Percentiles rank a stretch among this genome's conserved stretches.
phyloP scores from a whole-genome alignment of 1,284 basidiomycete genomes.

The Tilletia indica region DNA sequence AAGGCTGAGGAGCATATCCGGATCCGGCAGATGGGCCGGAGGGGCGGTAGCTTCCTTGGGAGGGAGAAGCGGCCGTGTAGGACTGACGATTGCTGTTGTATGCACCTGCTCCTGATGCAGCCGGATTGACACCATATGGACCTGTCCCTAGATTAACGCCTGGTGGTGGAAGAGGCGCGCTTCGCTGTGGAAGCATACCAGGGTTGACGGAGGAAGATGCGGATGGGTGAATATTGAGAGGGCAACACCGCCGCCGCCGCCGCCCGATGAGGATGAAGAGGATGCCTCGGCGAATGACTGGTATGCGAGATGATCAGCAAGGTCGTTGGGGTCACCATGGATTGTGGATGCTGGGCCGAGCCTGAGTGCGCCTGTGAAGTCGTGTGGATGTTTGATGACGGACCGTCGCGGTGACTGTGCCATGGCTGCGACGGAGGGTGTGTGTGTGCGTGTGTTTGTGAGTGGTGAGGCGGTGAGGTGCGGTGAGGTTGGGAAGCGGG shows the following conservation, averaged over 20 bases:
- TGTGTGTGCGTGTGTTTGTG: too few species aligned
- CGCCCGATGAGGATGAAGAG: conserved; percentile 3
- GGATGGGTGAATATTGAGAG: conserved; percentile 1
- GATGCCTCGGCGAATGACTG: conserved; percentile 20
- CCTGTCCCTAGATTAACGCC: background rate
- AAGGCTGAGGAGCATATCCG: background rate
- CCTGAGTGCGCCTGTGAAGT: conserved; percentile 40
- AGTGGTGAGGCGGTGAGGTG: too few species aligned
- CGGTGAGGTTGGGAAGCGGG: too few species aligned
- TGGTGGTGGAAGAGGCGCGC: conserved; percentile 40
- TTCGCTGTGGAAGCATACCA: conserved; percentile 44
- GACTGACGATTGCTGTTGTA: conserved; percentile 1
- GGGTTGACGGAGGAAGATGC: background rate
- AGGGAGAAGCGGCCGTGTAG: background rate
- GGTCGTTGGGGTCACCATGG: conserved; percentile 15
- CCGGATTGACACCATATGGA: background rate
- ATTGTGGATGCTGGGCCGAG: conserved; percentile 11
- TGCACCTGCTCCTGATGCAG: background rate
- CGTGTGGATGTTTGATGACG: conserved; percentile 47
- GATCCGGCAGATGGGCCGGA: background rate
- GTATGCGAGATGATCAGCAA: conserved; percentile 33
- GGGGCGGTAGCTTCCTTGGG: background rate
- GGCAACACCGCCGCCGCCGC: background rate
- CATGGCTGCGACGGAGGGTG: background rate
- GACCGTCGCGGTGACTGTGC: conserved; percentile 40